These are phyloP conservation scores for Capronia coronata DNA, from an alignment of 2,329 filamentous ascomycete genomes.

Conservation along the genomic window DNA sequence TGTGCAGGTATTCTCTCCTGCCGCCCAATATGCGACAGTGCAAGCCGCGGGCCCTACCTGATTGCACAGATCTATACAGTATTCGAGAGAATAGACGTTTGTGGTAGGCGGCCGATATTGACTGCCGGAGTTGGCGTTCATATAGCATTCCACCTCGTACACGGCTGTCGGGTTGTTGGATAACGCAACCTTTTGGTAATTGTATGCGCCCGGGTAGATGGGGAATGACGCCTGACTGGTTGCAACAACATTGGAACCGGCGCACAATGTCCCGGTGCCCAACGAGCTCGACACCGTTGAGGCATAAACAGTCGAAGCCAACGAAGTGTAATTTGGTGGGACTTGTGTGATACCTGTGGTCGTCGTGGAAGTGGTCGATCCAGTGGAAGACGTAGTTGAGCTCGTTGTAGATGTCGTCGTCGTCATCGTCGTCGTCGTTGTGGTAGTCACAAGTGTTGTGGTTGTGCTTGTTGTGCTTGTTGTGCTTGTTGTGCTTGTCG, in stretches of 20 bases:
- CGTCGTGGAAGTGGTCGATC: conserved; percentile 4
- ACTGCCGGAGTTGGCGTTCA: not conserved
- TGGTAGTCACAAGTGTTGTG: conserved; percentile 1
- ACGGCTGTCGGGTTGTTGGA: conserved; percentile 4
- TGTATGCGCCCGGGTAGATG: conserved; percentile 13
- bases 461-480: conserved; percentile 1
- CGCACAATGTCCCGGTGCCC: conserved; percentile 6
- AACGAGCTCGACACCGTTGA: not conserved
- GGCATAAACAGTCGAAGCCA: conserved; percentile 1
- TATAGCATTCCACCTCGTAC: conserved; percentile 20
- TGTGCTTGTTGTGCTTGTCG: not conserved
- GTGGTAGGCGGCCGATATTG: not conserved
- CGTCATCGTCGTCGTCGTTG: conserved; percentile 1
- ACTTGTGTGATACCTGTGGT: not conserved
- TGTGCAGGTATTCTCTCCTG: not conserved
- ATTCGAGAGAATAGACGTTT: conserved; percentile 10
- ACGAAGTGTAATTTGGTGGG: conserved; percentile 1
- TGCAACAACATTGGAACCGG: conserved; percentile 5
- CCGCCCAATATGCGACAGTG: conserved; percentile 5
- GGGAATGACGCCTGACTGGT: conserved; percentile 2
- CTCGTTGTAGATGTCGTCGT: conserved; percentile 13
- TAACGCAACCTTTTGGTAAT: conserved; percentile 18
- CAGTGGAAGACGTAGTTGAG: conserved; percentile 16
- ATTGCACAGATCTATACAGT: conserved; percentile 11
- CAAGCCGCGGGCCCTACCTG: not conserved